Evolutionary conservation across 129 eudicot species (phyloP).

Genomic region (carrot (Daucus carota)): DH1_v3.0 NC_030385.2:41321001-41321500

Average conservation of each 20-base stretch:
- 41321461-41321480: conserved; percentile 51
- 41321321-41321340: conserved; percentile 70
- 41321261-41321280: conserved; percentile 57
- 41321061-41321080: conserved; percentile 59
- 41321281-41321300: conserved; percentile 58
- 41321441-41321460: conserved; percentile 34
- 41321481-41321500: conserved; percentile 57
- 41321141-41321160: conserved; percentile 34
- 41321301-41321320: conserved; percentile 41
- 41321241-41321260: conserved; percentile 35
- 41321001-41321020: conserved; percentile 39
- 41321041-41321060: conserved; percentile 41
- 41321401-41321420: conserved; percentile 59
- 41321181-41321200: conserved; percentile 59
- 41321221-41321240: conserved; percentile 36
- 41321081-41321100: conserved; percentile 56
- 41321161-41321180: conserved; percentile 52
- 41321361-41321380: conserved; percentile 87
- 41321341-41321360: conserved; percentile 60
- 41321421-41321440: conserved; percentile 27
- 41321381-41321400: conserved; percentile 38
- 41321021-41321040: conserved; percentile 43
- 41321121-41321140: conserved; percentile 64
- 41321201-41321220: conserved; percentile 46
- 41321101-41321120: conserved; percentile 36